Percentiles rank a stretch among this genome's conserved stretches.
These are phyloP conservation scores for Stereocaulon alpinum DNA, from an alignment of 495 filamentous ascomycete genomes.

Conservation along the genomic window DNA sequence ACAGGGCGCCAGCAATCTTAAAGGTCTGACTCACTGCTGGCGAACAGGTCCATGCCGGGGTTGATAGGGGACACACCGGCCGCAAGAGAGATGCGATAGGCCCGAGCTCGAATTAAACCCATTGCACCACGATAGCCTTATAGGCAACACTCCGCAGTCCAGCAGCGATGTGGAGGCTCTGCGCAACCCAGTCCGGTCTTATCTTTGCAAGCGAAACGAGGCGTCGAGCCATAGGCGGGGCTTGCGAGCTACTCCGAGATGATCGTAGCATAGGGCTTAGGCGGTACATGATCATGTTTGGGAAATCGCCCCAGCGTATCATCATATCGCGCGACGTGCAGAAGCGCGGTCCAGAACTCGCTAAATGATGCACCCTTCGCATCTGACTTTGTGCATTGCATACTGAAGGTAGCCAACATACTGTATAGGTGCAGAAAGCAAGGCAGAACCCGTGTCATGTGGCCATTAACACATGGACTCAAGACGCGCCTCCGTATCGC, in stretches of 20 bases:
- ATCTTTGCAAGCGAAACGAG: neutral
- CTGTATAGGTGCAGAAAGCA: neutral
- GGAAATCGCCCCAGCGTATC: neutral
- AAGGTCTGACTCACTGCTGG: neutral
- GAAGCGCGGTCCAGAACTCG: neutral
- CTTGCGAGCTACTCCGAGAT: neutral
- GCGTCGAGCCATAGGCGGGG: neutral
- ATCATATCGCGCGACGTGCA: neutral
- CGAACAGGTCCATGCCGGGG: neutral
- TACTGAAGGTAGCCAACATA: neutral
- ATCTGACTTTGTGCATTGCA: neutral
- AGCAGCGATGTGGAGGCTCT: slow-evolving; percentile 2
- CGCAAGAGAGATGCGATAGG: neutral
- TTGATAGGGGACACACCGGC: neutral
- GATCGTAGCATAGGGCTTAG: neutral
- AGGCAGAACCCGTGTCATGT: neutral
- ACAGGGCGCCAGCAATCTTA: neutral
- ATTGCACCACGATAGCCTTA: neutral
- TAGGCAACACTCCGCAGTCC: neutral
- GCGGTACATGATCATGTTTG: neutral
- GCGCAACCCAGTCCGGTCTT: neutral
- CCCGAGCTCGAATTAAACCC: neutral
- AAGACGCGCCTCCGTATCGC: neutral
- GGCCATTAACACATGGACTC: neutral
- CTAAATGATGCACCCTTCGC: neutral